Base-by-base conservation (phyloP, 495 filamentous ascomycete species). In the Daldinia bambusicola region DNA sequence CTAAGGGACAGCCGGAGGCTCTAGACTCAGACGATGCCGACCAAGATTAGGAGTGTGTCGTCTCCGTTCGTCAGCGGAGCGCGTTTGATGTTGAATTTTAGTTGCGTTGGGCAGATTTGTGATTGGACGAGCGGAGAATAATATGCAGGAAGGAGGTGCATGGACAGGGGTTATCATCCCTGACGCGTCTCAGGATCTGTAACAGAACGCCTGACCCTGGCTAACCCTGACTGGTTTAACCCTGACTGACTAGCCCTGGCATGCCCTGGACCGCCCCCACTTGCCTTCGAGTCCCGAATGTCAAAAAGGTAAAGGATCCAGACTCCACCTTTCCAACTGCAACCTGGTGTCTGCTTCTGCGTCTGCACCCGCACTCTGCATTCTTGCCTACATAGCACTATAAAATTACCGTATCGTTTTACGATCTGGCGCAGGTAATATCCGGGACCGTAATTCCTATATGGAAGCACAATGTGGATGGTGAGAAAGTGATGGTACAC, bases 31-130 rank as follows among this genome's bases (percentile, higher is more conserved):
- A 68, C 61, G 55, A 72, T 72, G 66, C 60, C 60, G 64, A 67
- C 69, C 63, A 67, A 67, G 63, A 72, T 72, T 63, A 72, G 70
- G 70, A 72, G 70, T 72, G 20, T 69, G 70, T 72, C 70, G 70
- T 72, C 70, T 72, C 70, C 70, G 65, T 66, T 72, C 65, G 70
- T 69, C 70, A 72, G 70, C 70, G 61, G 70, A 72, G 70, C 70
- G 61, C 61, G 70, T 72, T 72, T 72, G 70, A 72, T 61, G 70
- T 72, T 72, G 70, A 72, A 72, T 72, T 72, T 72, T 64, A 72
- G 70, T 72, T 66, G 70, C 52, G 16, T 62, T 26, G 70, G 70
- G 65, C 70, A 68, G 51, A 36, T 41, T 69, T 22, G 8, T 66
- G 40, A 72, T 72, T 72, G 70, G 70, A 7, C 18, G 2, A n/a